These are phyloP conservation scores for Hortaea werneckii DNA, from an alignment of 2,329 filamentous ascomycete species.

Conservation along the genomic window DNA sequence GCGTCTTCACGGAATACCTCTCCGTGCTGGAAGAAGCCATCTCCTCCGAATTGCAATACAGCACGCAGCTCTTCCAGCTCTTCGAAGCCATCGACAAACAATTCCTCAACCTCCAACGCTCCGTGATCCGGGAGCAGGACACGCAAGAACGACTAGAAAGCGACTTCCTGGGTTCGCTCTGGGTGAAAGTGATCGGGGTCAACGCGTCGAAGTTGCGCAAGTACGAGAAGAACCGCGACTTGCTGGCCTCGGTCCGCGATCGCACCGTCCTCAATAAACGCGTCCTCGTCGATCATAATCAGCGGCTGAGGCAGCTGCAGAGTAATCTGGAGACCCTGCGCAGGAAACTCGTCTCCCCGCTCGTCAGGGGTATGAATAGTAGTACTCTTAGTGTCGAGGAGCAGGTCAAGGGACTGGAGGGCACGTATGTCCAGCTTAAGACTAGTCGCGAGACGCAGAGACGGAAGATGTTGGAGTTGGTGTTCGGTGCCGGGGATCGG, in stretches of 20 bases:
- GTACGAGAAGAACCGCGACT: slow-evolving; percentile 77
- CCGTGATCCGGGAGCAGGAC: slow-evolving; percentile 72
- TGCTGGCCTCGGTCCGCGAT: slow-evolving; percentile 68
- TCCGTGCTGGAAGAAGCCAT: slow-evolving; percentile 82
- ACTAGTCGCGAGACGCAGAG: slow-evolving; percentile 62
- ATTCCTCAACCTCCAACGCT: slow-evolving; percentile 78
- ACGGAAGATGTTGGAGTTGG: slow-evolving; percentile 25
- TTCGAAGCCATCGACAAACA: slow-evolving; percentile 87
- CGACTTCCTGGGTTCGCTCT: slow-evolving; percentile 73
- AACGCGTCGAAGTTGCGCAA: slow-evolving; percentile 69
- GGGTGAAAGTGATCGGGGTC: slow-evolving; percentile 73
- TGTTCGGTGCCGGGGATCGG: slow-evolving; percentile 20
- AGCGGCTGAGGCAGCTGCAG: slow-evolving; percentile 72
- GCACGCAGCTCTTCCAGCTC: slow-evolving; percentile 70
- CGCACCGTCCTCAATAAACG: slow-evolving; percentile 82
- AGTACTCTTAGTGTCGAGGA: slow-evolving; percentile 69
- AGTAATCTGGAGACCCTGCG: slow-evolving; percentile 77
- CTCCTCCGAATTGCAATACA: slow-evolving; percentile 70
- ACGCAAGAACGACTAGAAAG: slow-evolving; percentile 70
- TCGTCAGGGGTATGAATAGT: slow-evolving; percentile 59
- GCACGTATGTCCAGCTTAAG: slow-evolving; percentile 68
- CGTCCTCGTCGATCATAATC: slow-evolving; percentile 76
- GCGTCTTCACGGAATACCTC: slow-evolving; percentile 81
- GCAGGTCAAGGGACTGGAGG: slow-evolving; percentile 73
- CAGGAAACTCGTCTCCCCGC: slow-evolving; percentile 71